These are phyloP conservation scores for Fusarium sororula DNA, from an alignment of 2,329 filamentous ascomycete genomes.

Conservation along the genomic window DNA sequence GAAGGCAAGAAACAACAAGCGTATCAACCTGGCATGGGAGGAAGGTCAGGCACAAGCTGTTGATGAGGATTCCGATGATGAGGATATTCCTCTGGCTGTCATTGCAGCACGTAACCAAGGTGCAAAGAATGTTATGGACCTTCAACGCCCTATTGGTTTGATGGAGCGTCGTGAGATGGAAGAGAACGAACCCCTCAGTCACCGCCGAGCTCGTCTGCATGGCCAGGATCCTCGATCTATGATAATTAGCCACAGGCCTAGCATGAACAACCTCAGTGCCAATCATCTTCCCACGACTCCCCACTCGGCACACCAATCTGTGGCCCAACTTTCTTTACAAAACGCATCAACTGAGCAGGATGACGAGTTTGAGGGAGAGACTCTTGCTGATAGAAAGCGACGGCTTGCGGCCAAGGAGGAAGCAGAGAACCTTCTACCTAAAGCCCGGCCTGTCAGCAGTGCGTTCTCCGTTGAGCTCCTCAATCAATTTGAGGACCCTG, in stretches of 20 bases:
- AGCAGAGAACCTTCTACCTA: constrained; percentile 56
- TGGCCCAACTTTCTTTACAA: constrained; percentile 11
- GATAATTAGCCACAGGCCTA: constrained; percentile 51
- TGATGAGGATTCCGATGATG: constrained; percentile 68
- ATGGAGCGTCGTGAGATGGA: constrained; percentile 86
- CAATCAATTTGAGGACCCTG: constrained; percentile 66
- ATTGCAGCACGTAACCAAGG: constrained; percentile 71
- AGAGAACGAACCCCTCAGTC: constrained; percentile 89
- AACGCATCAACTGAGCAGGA: constrained; percentile 53
- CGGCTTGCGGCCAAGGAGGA: constrained; percentile 69
- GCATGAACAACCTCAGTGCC: constrained; percentile 53
- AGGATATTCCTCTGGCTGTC: constrained; percentile 88
- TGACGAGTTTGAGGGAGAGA: constrained; percentile 70
- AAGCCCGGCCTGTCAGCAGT: constrained; percentile 67
- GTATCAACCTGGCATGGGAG: constrained; percentile 92
- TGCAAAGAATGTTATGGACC: constrained; percentile 59
- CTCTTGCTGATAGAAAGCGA: constrained; percentile 71
- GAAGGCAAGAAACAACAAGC: constrained; percentile 76
- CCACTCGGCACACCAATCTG: constrained; percentile 37
- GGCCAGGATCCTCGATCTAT: constrained; percentile 64
- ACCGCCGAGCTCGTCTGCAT: constrained; percentile 77
- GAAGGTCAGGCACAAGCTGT: constrained; percentile 62
- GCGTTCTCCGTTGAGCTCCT: constrained; percentile 77
- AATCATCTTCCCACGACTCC: constrained; percentile 30
- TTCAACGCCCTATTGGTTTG: constrained; percentile 74